Base-by-base conservation (phyloP, 2,329 filamentous ascomycete genomes). In the Penicillium capsulatum region DNA sequence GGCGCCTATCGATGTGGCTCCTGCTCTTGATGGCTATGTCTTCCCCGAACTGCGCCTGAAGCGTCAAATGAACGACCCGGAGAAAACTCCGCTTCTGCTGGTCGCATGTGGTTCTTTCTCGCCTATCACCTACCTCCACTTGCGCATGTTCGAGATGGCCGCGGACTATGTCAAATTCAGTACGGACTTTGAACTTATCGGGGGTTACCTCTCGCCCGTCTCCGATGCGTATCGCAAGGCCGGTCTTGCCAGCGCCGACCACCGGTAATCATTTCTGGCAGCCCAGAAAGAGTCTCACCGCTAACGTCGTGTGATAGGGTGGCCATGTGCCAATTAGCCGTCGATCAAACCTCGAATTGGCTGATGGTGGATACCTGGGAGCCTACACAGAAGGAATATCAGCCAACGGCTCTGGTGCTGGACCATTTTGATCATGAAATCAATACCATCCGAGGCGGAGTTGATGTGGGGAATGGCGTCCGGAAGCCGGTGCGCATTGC, bases 391-490 rank as follows among this genome's bases (percentile, higher is more conserved):
- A 79, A 83, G 57, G 76, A 85, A 51, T 97, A 95, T 61, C 83
- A 88, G 47, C 88, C 89, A 11, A 97, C 91, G 1, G 91, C 90
- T 27, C 79, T 84, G 54, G 90, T 95, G 28, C 73, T 96, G 34
- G 88, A 94, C 59, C 91, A 96, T 66, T 92, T 96, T 55, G 82
- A 94, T 51, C 71, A 91, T 59, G 88, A 96, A 63, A 86, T 96
- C 61, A 95, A 96, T 61, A 76, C 79, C 16, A 77, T 87, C 31
- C 72, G 82, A 19, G 82, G 84, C 27, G 90, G 90, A 5, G 79
- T 92, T 19, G 76, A 85, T 55, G 78, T 76, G 32, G 73, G 75
- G 14, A 76, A 83, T 50, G 87, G 86, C 43, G 57, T 57, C 30
- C 79, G 76, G 58, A 83, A 80, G 63, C 77, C 72, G 9, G 83